Evolutionary conservation across 768 basidiomycete species (phyloP).

Genomic region (Mycena amicta): DNA sequence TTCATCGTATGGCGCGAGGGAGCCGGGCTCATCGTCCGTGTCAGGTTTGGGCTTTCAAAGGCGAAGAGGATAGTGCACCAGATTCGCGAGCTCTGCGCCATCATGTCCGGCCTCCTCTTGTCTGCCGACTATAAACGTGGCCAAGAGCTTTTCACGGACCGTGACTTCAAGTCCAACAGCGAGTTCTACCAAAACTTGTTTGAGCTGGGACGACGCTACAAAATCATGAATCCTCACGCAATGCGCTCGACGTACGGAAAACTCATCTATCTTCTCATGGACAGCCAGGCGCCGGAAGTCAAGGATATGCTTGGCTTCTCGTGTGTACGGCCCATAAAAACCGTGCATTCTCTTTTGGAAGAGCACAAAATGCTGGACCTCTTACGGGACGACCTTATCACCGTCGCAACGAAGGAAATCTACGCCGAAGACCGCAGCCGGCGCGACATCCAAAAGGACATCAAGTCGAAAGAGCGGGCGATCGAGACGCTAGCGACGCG

Average conservation of each 20-base stretch:
- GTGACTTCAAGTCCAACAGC: conserved; percentile 79
- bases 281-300: conserved; percentile 84
- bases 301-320: conserved; percentile 79
- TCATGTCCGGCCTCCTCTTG: conserved; percentile 81
- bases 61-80: conserved; percentile 87
- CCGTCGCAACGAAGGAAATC: conserved; percentile 81
- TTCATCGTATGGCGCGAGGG: neutral
- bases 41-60: conserved; percentile 59
- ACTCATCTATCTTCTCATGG: conserved; percentile 83
- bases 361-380: conserved; percentile 64
- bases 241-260: conserved; percentile 91
- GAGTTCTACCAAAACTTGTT: conserved; percentile 82
- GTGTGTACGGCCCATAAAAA: conserved; percentile 76
- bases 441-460: conserved; percentile 82
- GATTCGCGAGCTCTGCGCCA: conserved; percentile 84
- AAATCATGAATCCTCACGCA: conserved; percentile 92
- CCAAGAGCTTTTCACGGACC: conserved; percentile 82
- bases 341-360: conserved; percentile 70
- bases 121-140: conserved; percentile 87
- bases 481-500: conserved; percentile 72
- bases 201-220: conserved; percentile 81
- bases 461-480: conserved; percentile 82
- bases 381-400: conserved; percentile 75
- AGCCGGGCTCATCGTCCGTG: neutral
- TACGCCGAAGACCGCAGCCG: conserved; percentile 70